Percentiles rank a stretch among this genome's conserved stretches.
These are phyloP conservation scores for Beauveria sp. DNA, from an alignment of 2,329 filamentous ascomycete species.

Conservation along the genomic window DNA sequence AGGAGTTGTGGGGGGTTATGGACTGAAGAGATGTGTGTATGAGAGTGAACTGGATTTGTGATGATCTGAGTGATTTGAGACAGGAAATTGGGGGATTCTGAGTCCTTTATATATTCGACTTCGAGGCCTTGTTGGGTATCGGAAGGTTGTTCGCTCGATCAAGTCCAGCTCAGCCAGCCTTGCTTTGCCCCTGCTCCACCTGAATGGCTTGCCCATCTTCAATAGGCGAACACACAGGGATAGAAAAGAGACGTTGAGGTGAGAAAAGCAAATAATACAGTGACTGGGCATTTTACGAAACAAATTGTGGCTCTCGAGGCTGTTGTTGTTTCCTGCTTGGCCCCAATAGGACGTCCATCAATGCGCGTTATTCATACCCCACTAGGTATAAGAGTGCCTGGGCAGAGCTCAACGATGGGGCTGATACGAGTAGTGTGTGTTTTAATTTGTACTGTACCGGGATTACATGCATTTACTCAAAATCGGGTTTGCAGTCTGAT, in stretches of 20 bases:
- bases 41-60: neutral
- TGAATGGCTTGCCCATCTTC: neutral
- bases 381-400: neutral
- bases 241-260: neutral
- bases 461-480: too few relatives aligned
- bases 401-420: neutral
- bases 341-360: neutral
- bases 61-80: neutral
- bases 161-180: neutral
- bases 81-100: neutral
- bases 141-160: neutral
- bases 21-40: neutral
- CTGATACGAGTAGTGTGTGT: neutral
- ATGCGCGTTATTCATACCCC: neutral
- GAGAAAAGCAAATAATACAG: neutral
- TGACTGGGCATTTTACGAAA: neutral
- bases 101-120: neutral
- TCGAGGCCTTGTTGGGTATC: neutral
- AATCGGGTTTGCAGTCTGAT: too few relatives aligned
- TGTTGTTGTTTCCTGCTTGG: neutral
- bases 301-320: slow-evolving; percentile 4
- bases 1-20: neutral
- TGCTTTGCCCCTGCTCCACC: neutral
- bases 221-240: neutral
- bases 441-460: too few relatives aligned